Base-by-base conservation (phyloP, 768 basidiomycete species). In the Boletus rufocinnamomeus region DNA sequence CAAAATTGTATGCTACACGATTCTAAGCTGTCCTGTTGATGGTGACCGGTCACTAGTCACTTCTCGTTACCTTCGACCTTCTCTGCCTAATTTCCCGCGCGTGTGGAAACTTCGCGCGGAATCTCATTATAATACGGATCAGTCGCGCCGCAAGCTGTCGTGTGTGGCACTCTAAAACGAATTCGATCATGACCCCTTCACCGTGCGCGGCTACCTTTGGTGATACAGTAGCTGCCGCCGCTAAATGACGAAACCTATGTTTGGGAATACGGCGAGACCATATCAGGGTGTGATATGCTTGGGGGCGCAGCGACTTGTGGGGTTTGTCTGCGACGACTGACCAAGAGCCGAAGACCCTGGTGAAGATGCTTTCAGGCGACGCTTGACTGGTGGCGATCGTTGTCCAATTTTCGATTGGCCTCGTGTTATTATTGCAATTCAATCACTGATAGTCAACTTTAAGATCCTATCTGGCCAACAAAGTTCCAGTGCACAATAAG, bases 381-480 rank as follows among this genome's bases (percentile, higher is more conserved):
- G 59, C 50, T 58, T 58, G 60, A 50, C 56, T 64, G 57, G 62
- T 64, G 45, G 51, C 45, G 62, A 62, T 69, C 60, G 57, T 52
- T 61, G 21, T 46, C 49, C 56, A 34, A 54, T 49, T 34, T 9
- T 41, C 61, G 51, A 59, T 56, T 57, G 46, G 28, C 65, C 69
- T 71, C 68, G 55, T 69, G 69, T 64, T 44, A 25, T 38, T 53
- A n/a, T 48, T 57, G 54, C 37, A 52, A 60, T 51, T 56, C 47
- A 56, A 46, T 52, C 34, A 25, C 59, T 64, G 48, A 62, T 46
- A 50, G 62, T 7, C 59, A 60, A 47, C 58, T 49, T 53, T 38
- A 58, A 64, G 60, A 52, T 57, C 48, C 50, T 58, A 61, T 62
- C 66, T 40, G 56, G 35, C 53, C 35, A 45, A 49, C 60, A 56